Conservation (phyloP, 305 asterid genomes). For the Fraxinus paxiana region DNA sequence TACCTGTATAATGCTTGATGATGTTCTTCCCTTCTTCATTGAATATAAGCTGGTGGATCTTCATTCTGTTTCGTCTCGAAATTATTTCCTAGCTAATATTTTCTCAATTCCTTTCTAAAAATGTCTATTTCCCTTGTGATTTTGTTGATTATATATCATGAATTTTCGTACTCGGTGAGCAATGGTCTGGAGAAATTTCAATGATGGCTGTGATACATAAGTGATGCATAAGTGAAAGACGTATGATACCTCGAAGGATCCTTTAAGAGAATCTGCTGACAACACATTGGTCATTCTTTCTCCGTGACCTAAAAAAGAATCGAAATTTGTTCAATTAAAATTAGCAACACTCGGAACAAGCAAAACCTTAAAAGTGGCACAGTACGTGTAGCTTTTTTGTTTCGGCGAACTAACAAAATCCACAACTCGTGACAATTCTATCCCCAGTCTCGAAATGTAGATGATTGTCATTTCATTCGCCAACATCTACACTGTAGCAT, state of each 20-base stretch:
- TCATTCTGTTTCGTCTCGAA: neutral
- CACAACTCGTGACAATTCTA: neutral
- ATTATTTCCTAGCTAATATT: neutral
- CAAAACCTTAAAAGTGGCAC: neutral
- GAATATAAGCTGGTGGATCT: neutral
- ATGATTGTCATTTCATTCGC: neutral
- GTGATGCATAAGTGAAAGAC: neutral
- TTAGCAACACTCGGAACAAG: neutral
- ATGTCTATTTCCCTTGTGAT: neutral
- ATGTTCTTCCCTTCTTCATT: neutral
- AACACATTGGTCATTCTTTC: conserved; percentile 61
- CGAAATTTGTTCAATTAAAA: neutral
- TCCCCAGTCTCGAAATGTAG: neutral
- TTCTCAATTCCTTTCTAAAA: neutral
- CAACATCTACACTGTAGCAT: neutral
- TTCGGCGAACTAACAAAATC: neutral
- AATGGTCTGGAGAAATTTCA: neutral
- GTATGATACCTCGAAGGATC: too few relatives aligned
- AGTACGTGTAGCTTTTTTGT: too few relatives aligned
- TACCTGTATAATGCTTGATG: neutral
- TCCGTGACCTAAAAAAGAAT: conserved; percentile 49
- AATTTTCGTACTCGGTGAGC: neutral
- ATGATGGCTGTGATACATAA: neutral
- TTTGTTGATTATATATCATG: neutral
- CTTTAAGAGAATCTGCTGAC: conserved; percentile 35